Conservation (phyloP, 306 rosid genomes). For the Trifolium fragiferum region DNA sequence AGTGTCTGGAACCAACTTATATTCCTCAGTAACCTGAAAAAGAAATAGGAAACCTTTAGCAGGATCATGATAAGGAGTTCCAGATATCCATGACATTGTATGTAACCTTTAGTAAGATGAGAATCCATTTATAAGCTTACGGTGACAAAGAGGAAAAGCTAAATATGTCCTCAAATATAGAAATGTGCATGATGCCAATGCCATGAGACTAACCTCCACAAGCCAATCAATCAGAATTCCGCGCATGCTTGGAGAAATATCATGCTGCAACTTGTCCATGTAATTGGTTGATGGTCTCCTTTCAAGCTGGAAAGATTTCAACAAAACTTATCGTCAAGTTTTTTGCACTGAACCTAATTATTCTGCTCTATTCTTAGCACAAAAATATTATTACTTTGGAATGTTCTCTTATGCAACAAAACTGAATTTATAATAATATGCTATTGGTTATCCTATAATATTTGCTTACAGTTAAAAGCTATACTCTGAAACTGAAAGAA, state of each 20-base stretch:
- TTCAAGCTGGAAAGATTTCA: slow-evolving; percentile 56
- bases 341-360: not conserved
- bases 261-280: slow-evolving; percentile 75
- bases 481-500: slow-evolving; percentile 24
- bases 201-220: slow-evolving; percentile 69
- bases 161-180: slow-evolving; percentile 2
- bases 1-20: slow-evolving; percentile 84
- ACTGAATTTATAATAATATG: not conserved
- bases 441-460: slow-evolving; percentile 26
- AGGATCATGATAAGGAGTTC: slow-evolving; percentile 4
- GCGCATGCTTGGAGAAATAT: slow-evolving; percentile 78
- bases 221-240: slow-evolving; percentile 88
- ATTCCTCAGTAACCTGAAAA: slow-evolving; percentile 91
- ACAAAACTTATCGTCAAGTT: slow-evolving; percentile 32
- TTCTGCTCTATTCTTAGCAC: slow-evolving; percentile 27
- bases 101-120: not conserved
- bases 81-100: slow-evolving; percentile 8
- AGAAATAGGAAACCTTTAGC: slow-evolving; percentile 20
- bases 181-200: slow-evolving; percentile 17
- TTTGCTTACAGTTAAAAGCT: slow-evolving; percentile 6
- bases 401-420: slow-evolving; percentile 10
- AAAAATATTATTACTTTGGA: not conserved
- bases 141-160: not conserved
- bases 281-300: slow-evolving; percentile 62
- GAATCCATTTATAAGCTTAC: not conserved